Evolutionary conservation across 164 flowering plant species (phyloP), one percentile per base, ranked within the genome.

Genomic region (Kalanchoe fedtschenkoi): DNA sequence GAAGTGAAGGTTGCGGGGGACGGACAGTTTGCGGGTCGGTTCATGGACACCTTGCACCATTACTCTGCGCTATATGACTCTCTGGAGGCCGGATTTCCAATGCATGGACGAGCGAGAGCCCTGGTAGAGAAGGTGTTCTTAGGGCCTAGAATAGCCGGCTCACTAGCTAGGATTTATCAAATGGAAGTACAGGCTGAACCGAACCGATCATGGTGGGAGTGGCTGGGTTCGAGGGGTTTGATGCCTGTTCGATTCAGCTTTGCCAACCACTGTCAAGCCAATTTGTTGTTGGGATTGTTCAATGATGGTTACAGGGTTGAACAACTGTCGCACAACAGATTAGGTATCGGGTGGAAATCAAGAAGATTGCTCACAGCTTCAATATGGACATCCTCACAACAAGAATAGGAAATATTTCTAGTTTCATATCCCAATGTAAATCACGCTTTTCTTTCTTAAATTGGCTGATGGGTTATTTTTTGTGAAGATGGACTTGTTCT

Each of bases 211-310:
- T 85, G 85, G 88, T 72, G 74, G 8, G 76, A 70, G 26, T 81
- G 81, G 86, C 67, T 88, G 72, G 67, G 35, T n/a, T 74, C 66
- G 21, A 61, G 44, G 1, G 91, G 91, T 39, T 81, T 74, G 39
- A 19, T 29, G 21, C 75, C 84, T 0, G 69, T 65, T 22, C 58
- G 65, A 6, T 62, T 88, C 33, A 88, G 88, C 67, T 85, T 70
- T 61, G 81, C 86, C 30, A 88, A 81, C 73, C 88, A 81, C 59
- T 86, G 91, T 43, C 96, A 88, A 67, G 89, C 96, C 2, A 88
- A 81, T 71, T 68, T 88, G 15, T 64, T 88, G 63, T 65, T 86
- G 60, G 89, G 91, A 3, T 67, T 88, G 6, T 86, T 81, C 61
- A 78, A 80, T 41, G 91, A 88, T 61, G 96, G 96, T 1, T 86